Evolutionary conservation across 2,329 filamentous ascomycete genomes (phyloP), one percentile per base, ranked within the genome.

Genomic region (Aspergillus sclerotialis): DNA sequence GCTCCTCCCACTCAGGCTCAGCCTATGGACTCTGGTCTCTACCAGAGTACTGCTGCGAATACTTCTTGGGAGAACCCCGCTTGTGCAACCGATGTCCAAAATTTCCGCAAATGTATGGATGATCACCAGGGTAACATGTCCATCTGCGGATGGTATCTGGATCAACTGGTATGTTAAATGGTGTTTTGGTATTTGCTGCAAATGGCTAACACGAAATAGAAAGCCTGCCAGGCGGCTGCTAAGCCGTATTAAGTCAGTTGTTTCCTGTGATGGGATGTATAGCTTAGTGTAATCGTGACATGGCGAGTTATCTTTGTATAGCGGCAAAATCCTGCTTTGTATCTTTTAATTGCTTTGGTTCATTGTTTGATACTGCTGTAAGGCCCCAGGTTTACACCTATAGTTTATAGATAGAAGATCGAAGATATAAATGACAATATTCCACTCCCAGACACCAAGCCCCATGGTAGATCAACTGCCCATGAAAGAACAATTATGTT

Each of bases 141-240:
- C 60, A 93, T 95, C 60, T 98, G 92, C 71, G 84, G 84, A 49
- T 98, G 90, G 89, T 98, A 98, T 65, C 70, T 98, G 53, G 92
- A 98, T 64, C 90, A 98, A 76, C 74, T 98, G 65, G 67, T 70
- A 64, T 35, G 61, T 55, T 32, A 16, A 33, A 6, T 21, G 11
- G 19, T 29, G 13, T 12, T 34, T 5, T 12, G 24, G 12, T 4
- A 8, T 30, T 9, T 33, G 13, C 24, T 19, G 36, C 28, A 15
- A 17, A 31, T 47, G 39, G 53, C 64, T 55, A 64, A 36, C 23
- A 19, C 31, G 27, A 35, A 44, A 52, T 45, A 77, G 73, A 90
- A 89, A 75, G 83, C 84, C 37, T 90, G 84, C 74, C 84, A 90
- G 72, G 69, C 76, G 46, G 84, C 85, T 50, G 81, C 84, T 36